phyloP scores from a whole-genome alignment of 495 filamentous ascomycete genomes.

The Hyaloscypha hepaticicola region DNA sequence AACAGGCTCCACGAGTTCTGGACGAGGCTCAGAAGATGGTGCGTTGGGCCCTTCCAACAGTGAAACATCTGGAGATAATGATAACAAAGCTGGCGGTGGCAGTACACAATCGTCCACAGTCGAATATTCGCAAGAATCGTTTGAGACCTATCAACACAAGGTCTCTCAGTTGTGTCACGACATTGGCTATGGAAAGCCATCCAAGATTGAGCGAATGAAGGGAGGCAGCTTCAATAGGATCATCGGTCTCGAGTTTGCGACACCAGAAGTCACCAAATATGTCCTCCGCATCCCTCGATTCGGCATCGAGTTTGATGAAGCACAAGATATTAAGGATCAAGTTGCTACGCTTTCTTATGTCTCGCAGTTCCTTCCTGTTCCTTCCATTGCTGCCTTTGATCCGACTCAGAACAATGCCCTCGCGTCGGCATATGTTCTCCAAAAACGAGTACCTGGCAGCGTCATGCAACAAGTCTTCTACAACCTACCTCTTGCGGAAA shows the following conservation, averaged over 20 bases:
- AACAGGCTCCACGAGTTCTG: neutral
- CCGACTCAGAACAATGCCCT: slow-evolving; percentile 8
- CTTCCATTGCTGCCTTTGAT: slow-evolving; percentile 2
- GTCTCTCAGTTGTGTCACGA: slow-evolving; percentile 11
- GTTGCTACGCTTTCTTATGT: slow-evolving; percentile 8
- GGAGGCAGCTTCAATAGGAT: slow-evolving; percentile 22
- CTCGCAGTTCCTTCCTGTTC: slow-evolving; percentile 1
- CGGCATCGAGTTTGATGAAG: neutral
- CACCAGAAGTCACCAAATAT: no score
- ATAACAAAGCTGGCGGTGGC: neutral
- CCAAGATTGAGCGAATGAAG: slow-evolving; percentile 14
- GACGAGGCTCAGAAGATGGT: neutral
- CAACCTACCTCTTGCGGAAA: slow-evolving; percentile 9
- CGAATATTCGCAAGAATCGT: slow-evolving; percentile 1
- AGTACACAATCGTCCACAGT: neutral
- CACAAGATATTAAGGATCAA: slow-evolving; percentile 8
- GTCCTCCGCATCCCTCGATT: slow-evolving; percentile 13
- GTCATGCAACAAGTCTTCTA: slow-evolving; percentile 6
- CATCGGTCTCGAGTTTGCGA: neutral
- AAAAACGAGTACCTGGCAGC: slow-evolving; percentile 5
- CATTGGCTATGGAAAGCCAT: slow-evolving; percentile 4
- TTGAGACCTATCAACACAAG: slow-evolving; percentile 13
- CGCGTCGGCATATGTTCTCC: slow-evolving; percentile 7
- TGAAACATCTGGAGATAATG: neutral
- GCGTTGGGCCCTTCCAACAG: no score